A percentile compares a stretch with the other conserved stretches of the same genome.
phyloP scores from a whole-genome alignment of 164 flowering plant species.

The Brasenia schreberi region DNA sequence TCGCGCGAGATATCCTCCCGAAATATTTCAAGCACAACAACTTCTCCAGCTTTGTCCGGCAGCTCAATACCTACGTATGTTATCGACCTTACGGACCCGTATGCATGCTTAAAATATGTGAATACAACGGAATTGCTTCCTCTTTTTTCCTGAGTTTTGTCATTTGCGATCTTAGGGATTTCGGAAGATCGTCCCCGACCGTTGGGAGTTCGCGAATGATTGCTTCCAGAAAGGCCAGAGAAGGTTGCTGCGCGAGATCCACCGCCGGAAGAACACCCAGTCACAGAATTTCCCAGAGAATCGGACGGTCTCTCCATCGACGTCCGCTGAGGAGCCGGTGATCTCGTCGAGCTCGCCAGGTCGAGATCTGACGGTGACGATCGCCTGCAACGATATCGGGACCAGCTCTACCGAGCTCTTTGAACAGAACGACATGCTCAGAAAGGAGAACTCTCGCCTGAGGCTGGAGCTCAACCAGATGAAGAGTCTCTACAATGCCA shows the following conservation, averaged over 20 bases:
- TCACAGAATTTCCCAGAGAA: slow-evolving; percentile 5
- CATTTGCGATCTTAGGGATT: slow-evolving; percentile 32
- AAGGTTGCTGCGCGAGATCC: slow-evolving; percentile 53
- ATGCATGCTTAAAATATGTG: background rate
- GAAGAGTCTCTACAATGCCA: slow-evolving; percentile 31
- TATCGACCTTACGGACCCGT: background rate
- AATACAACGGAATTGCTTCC: background rate
- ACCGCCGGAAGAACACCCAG: slow-evolving; percentile 47
- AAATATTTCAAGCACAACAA: slow-evolving; percentile 22
- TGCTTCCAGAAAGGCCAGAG: slow-evolving; percentile 60
- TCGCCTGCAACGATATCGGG: slow-evolving; percentile 18
- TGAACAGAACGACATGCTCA: slow-evolving; percentile 49
- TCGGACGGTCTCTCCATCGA: slow-evolving; percentile 28
- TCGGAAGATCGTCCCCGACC: slow-evolving; percentile 65
- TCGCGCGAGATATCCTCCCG: slow-evolving; percentile 20
- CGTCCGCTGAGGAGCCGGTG: slow-evolving; percentile 53
- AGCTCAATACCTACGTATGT: slow-evolving; percentile 31
- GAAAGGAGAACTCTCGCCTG: slow-evolving; percentile 29
- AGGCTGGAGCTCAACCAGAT: slow-evolving; percentile 33
- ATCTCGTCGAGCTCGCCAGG: slow-evolving; percentile 49
- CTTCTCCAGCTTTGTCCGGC: slow-evolving; percentile 26
- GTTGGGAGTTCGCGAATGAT: slow-evolving; percentile 88
- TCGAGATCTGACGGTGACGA: slow-evolving; percentile 5
- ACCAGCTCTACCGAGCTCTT: slow-evolving; percentile 30
- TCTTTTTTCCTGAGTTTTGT: background rate